These are phyloP conservation scores for Nakazawaea wyomingensis DNA, from an alignment of 805 yeast species.

Conservation along the genomic window DNA sequence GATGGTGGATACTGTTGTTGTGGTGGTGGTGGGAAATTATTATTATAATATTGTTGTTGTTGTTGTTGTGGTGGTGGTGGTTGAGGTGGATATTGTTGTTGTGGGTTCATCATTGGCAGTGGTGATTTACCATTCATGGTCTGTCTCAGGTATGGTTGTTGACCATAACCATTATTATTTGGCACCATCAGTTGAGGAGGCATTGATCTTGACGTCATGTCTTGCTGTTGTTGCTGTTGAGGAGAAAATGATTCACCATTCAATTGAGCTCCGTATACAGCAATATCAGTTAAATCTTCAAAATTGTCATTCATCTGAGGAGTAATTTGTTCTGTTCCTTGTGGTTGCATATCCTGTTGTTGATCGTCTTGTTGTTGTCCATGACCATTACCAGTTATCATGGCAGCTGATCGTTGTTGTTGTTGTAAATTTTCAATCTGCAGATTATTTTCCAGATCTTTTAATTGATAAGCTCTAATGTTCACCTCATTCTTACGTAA, in stretches of 20 bases:
- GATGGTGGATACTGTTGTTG: background rate
- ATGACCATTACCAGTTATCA: background rate
- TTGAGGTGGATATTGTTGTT: slow-evolving; percentile 23
- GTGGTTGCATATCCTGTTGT: background rate
- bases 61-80: slow-evolving; percentile 25
- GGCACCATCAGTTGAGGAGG: slow-evolving; percentile 4
- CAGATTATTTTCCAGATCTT: slow-evolving; percentile 21
- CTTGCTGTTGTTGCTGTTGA: slow-evolving; percentile 2
- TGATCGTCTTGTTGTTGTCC: background rate
- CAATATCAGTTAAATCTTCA: slow-evolving; percentile 14
- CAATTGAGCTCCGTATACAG: slow-evolving; percentile 15
- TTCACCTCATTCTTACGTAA: slow-evolving; percentile 23
- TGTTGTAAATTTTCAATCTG: slow-evolving; percentile 20
- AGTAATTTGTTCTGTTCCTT: no score
- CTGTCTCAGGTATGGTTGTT: slow-evolving; percentile 9
- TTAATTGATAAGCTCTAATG: slow-evolving; percentile 21
- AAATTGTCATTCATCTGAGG: slow-evolving; percentile 11
- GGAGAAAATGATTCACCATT: slow-evolving; percentile 13
- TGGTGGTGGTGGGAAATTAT: slow-evolving; percentile 10
- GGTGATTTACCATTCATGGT: background rate
- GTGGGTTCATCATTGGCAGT: background rate
- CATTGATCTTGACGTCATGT: background rate
- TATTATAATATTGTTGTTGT: slow-evolving; percentile 27
- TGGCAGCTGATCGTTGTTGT: slow-evolving; percentile 15
- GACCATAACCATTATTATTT: slow-evolving; percentile 11